Base-by-base conservation (phyloP, 177 flowering plant species). In the Vitis hybrid region DNA sequence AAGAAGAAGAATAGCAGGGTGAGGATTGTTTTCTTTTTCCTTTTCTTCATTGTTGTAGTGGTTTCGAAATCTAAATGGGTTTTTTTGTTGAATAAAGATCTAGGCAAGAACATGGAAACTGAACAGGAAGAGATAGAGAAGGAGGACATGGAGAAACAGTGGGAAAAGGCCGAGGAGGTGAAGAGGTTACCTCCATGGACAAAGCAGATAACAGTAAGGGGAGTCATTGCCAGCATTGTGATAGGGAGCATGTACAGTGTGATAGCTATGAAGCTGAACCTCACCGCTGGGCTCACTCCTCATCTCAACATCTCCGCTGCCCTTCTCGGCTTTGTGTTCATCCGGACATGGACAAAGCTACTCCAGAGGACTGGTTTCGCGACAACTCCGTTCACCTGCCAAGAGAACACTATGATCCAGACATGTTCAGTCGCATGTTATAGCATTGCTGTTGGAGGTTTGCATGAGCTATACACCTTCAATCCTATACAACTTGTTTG, bases 381-480 rank as follows among this genome's bases (percentile, higher is more conserved):
- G 0, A 21, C 70, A 0, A 53, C 73, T n/a, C 92, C 92, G 0
- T 88, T 90, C 61, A 90, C 92, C 2, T 61, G 79, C 48, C 94
- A 90, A 69, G 94, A 90, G 74, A 90, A 88, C 58, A 88, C 87
- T 1, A 57, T 88, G 1, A 81, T 90, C 59, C 91, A 90, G 80
- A 90, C 94, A 12, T 88, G 91, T 76, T 86, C 90, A 5, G 88
- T 84, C 49, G 92, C 94, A 17, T 90, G 92, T 63, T 88, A 88
- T 60, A 80, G 87, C 79, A 84, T 90, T 66, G 77, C 90, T 65
- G 68, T 83, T 67, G 90, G 89, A 86, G 94, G 94, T 89, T 8
- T 24, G 11, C n/a, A 10, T 10, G 11, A 11, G 76, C 1, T 9
- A 57, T 14, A 20, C 57, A 54, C 6, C n/a, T 54, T 54, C 57